phyloP scores from a whole-genome alignment of 805 yeast species.

The Nakazawaea laoshanensis region DNA sequence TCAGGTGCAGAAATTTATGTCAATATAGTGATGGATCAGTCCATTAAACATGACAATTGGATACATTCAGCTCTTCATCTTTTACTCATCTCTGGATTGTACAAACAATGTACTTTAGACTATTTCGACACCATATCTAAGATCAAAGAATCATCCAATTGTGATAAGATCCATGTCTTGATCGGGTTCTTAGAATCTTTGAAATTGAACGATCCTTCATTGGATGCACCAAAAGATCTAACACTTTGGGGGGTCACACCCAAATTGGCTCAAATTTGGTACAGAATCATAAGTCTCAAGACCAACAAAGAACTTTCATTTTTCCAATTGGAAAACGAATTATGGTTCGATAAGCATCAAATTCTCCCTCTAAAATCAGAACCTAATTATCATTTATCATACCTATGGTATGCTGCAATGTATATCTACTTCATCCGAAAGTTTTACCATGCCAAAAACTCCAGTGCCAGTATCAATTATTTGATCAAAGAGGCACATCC shows the following conservation, averaged over 20 bases:
- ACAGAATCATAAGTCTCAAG: slow-evolving; percentile 1
- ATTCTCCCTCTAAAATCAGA: background rate
- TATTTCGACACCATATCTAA: background rate
- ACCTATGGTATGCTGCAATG: slow-evolving; percentile 7
- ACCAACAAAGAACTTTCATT: slow-evolving; percentile 3
- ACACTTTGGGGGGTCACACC: background rate
- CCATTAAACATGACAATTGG: slow-evolving; percentile 6
- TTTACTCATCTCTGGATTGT: slow-evolving; percentile 2
- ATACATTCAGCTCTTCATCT: slow-evolving; percentile 2
- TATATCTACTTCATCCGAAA: slow-evolving; percentile 8
- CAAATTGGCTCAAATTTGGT: slow-evolving; percentile 2
- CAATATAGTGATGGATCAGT: background rate
- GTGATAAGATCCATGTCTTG: background rate
- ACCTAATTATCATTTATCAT: slow-evolving; percentile 2
- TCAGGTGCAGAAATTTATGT: background rate
- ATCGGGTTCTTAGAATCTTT: slow-evolving; percentile 4
- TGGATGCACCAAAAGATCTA: background rate
- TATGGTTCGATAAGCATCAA: slow-evolving; percentile 6
- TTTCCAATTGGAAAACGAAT: slow-evolving; percentile 6
- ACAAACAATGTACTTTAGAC: background rate
- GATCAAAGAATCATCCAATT: background rate
- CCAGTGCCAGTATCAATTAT: slow-evolving; percentile 5
- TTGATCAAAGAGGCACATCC: slow-evolving; percentile 6
- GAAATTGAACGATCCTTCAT: slow-evolving; percentile 1
- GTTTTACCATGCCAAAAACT: slow-evolving; percentile 3